Evolutionary conservation across 345 rosid genomes (phyloP), one percentile per base, ranked within the genome.

Genomic region (Stellera chamaejasme): DNA sequence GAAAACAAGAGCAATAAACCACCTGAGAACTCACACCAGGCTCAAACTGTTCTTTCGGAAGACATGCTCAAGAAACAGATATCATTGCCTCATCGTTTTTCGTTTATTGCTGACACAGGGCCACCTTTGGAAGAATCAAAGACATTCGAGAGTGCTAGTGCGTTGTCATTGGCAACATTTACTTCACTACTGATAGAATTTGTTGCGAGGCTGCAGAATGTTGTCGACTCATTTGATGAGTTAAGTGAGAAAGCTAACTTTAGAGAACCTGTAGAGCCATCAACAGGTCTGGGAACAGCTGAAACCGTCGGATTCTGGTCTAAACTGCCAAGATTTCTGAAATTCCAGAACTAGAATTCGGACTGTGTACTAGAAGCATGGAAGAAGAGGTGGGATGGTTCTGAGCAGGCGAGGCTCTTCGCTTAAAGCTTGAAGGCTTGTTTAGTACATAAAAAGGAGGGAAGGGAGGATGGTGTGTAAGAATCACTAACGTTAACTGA

Each of bases 121-220:
- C 74, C 71, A 2, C 56, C 42, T 9, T 14, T 77, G 27, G 90
- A 81, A 66, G 80, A 70, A 10, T 85, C 95, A 10, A 77, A 72
- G 59, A 75, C 90, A 27, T 92, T 83, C 27, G 95, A 88, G 61
- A 88, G 92, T 63, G 96, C 95, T 2, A 88, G 93, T 25, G 90
- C 95, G 0, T 67, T 92, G 77, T 88, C 96, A 19, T 65, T 92
- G 10, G 98, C 96, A 2, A 92, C 98, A n/a, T 92, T 92, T 27
- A 44, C 88, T 2, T 88, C 98, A 1, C 86, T 83, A 19, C 67
- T 92, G 61, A 85, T 88, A 15, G 98, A 91, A 66, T 88, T 88
- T 15, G 93, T 92, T 7, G 96, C 98, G 43, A 73, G 96, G 79
- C 76, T 88, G 51, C 80, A 85, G 58, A 78, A 86, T 42, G 73